phyloP scores from a whole-genome alignment of 768 basidiomycete genomes.

The Suillus ampliporus region DNA sequence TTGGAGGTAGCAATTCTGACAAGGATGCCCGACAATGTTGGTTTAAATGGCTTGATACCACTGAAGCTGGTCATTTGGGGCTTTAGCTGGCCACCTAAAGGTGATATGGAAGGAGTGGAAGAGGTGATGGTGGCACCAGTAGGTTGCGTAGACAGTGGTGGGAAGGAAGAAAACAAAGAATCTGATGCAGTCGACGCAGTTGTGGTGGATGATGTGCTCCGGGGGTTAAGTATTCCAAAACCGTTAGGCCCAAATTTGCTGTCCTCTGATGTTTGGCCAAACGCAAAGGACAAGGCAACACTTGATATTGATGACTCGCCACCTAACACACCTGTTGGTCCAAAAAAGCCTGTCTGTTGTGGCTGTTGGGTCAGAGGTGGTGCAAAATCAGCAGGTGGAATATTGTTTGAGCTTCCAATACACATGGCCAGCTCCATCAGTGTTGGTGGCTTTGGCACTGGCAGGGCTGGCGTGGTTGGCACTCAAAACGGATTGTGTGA shows the following conservation, averaged over 20 bases:
- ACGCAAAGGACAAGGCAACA: constrained; percentile 76
- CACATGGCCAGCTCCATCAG: constrained; percentile 79
- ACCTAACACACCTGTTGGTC: constrained; percentile 23
- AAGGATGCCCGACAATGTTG: constrained; percentile 76
- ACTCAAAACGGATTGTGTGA: constrained; percentile 95
- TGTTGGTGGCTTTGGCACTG: constrained; percentile 79
- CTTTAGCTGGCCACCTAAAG: constrained; percentile 34
- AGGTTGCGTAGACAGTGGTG: constrained; percentile 52
- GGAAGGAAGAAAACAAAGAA: constrained; percentile 49
- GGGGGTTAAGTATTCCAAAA: constrained; percentile 31
- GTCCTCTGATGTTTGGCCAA: constrained; percentile 42
- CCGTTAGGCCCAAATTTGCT: constrained; percentile 16
- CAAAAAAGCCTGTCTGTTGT: constrained; percentile 39
- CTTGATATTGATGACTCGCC: constrained; percentile 61
- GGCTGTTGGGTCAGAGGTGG: constrained; percentile 37
- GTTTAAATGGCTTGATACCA: constrained; percentile 83
- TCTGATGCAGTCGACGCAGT: constrained; percentile 53
- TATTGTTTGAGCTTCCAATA: constrained; percentile 29
- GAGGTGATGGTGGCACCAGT: constrained; percentile 50
- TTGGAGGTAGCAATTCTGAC: constrained; percentile 74
- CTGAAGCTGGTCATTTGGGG: constrained; percentile 56
- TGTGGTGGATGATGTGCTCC: constrained; percentile 43
- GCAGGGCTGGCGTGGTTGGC: constrained; percentile 61
- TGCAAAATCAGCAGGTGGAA: constrained; percentile 23
- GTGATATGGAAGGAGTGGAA: constrained; percentile 37